Percentiles rank a stretch among this genome's conserved stretches.
Conservation (phyloP, 2,329 filamentous ascomycete genomes). For the Beauveria sp. region DNA sequence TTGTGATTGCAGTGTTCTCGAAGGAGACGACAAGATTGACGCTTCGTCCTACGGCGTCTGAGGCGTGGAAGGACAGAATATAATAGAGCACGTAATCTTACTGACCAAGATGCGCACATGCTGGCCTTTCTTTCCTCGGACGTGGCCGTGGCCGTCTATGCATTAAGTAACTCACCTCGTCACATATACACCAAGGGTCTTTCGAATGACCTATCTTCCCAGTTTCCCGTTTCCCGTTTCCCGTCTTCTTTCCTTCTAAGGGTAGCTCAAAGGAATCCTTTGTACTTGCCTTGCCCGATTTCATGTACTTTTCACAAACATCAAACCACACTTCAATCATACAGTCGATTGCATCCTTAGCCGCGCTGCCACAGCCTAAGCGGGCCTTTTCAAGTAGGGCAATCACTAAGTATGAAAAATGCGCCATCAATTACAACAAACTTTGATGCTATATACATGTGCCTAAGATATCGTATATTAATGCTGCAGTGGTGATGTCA, state of each 20-base stretch:
- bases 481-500: neutral
- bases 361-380: neutral
- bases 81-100: neutral
- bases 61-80: neutral
- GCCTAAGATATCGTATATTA: constrained; percentile 6
- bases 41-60: constrained; percentile 35
- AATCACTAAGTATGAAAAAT: neutral
- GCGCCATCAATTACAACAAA: neutral
- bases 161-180: neutral
- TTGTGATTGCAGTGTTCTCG: constrained; percentile 37
- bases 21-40: constrained; percentile 48
- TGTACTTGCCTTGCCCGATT: too few species aligned
- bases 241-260: neutral
- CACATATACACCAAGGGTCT: neutral
- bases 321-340: neutral
- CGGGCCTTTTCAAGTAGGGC: neutral
- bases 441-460: neutral
- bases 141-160: neutral
- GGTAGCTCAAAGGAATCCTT: neutral
- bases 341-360: neutral
- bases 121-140: neutral
- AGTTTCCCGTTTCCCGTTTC: neutral
- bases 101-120: neutral
- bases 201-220: neutral
- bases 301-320: neutral